Conservation (phyloP, 2,329 filamentous ascomycete species). For the Penicillium sp. region DNA sequence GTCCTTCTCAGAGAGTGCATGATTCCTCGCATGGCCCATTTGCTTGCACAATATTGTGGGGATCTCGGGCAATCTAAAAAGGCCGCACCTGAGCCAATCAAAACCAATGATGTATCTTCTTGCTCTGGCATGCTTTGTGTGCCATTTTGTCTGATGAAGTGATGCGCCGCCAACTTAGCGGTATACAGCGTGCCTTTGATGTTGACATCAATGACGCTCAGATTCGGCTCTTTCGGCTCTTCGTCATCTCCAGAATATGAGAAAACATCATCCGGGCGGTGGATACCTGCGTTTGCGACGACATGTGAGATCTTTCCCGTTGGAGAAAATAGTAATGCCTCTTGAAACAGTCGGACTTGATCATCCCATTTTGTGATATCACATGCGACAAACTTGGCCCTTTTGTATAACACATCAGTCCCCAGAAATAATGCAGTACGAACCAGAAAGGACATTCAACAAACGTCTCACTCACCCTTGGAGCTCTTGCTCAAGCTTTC, state of each 20-base stretch:
- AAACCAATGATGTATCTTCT: constrained; percentile 33
- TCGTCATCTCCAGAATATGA: constrained; percentile 20
- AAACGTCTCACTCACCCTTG: constrained; percentile 13
- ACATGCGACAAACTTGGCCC: constrained; percentile 32
- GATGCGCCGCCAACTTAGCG: constrained; percentile 47
- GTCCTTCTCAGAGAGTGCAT: constrained; percentile 39
- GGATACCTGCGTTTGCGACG: constrained; percentile 37
- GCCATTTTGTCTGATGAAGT: constrained; percentile 38
- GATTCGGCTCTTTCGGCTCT: constrained; percentile 30
- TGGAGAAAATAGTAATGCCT: constrained; percentile 26
- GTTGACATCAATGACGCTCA: constrained; percentile 44
- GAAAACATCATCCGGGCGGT: constrained; percentile 32
- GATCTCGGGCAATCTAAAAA: constrained; percentile 36
- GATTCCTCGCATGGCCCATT: constrained; percentile 43
- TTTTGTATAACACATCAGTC: not conserved
- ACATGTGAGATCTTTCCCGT: constrained; percentile 33
- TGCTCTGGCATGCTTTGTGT: constrained; percentile 16
- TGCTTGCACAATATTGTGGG: constrained; percentile 39
- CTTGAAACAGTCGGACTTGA: constrained; percentile 31
- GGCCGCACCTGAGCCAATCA: constrained; percentile 38
- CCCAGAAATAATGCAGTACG: too few species aligned
- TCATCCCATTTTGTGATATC: constrained; percentile 35
- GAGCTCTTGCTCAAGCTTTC: constrained; percentile 24
- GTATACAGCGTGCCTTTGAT: constrained; percentile 49
- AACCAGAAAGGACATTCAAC: not conserved